phyloP scores from a whole-genome alignment of 2,329 filamentous ascomycete species.

The Alternaria sp. region DNA sequence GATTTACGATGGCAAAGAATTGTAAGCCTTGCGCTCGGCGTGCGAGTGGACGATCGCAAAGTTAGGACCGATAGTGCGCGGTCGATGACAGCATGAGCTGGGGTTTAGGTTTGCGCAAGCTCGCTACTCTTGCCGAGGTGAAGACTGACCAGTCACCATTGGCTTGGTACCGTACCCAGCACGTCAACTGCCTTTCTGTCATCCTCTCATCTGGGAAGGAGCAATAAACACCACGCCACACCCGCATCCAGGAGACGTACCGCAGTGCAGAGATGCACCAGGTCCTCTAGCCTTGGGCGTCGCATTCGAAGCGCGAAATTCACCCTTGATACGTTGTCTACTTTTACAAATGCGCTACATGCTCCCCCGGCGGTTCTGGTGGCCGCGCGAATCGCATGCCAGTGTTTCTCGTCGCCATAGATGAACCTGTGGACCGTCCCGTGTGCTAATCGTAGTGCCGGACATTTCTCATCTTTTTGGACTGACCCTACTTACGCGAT shows the following conservation, averaged over 20 bases:
- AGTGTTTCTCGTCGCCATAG: background rate
- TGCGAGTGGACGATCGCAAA: background rate
- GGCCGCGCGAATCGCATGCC: background rate
- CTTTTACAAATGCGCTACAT: background rate
- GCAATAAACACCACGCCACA: background rate
- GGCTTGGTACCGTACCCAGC: background rate
- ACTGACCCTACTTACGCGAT: background rate
- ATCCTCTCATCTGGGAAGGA: background rate
- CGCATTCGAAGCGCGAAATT: background rate
- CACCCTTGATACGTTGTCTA: background rate
- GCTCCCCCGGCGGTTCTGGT: background rate
- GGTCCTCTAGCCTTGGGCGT: background rate
- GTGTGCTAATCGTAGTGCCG: background rate
- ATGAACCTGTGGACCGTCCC: background rate
- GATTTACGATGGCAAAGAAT: background rate
- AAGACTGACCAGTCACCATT: background rate
- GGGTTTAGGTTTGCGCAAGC: background rate
- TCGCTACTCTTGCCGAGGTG: background rate
- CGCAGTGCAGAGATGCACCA: background rate
- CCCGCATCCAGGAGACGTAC: background rate
- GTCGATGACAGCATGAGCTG: background rate
- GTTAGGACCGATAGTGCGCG: background rate
- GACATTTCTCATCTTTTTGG: background rate
- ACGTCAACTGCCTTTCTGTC: background rate
- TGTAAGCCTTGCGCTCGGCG: background rate